Evolutionary conservation across 371 early-diverging fungal genomes (phyloP), one percentile per base, ranked within the genome.

Genomic region (Rhizomucor miehei): DNA sequence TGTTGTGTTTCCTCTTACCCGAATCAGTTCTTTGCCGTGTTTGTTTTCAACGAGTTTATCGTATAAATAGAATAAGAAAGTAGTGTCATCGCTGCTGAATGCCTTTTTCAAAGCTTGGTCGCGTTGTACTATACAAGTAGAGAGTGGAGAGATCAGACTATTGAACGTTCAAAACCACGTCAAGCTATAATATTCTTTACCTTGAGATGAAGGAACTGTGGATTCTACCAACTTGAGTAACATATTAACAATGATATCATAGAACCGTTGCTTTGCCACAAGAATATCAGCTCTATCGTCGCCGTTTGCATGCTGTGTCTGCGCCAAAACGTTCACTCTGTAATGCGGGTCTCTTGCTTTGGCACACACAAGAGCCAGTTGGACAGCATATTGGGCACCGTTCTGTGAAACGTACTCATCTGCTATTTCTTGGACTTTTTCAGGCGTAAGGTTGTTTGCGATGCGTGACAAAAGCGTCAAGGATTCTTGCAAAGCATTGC

Each of bases 331-430:
- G 38, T 71, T 53, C 0, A 85, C 78, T 10, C 59, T 56, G 55
- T 85, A 68, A 35, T 68, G 67, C 1, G 85, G 80, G 47, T 92
- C 90, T 3, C 80, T 62, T n/a, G 79, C 76, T 38, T 66, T 54
- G 1, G 91, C 91, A 52, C 86, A 90, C 0, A 77, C 66, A 35
- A 91, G 57, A 5, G 81, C 85, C 24, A 93, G 64, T 12, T 83
- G 77, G 16, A 86, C 78, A 16, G 63, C 70, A 46, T 63, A 60
- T 1, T 45, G 50, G 12, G 38, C 52, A 25, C 55, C 60, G 2
- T 62, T 57, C 46, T 60, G 66, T 14, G 35, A 40, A 8, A 54
- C 38, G 17, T 59, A 70, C 13, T 56, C 66, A 6, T 54, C 21
- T 4, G 60, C 63, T 10, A 73, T 56, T 21, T 70, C 68, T 6